These are phyloP conservation scores for Sarocladium brachiariae DNA, from an alignment of 2,329 filamentous ascomycete species.

Conservation along the genomic window DNA sequence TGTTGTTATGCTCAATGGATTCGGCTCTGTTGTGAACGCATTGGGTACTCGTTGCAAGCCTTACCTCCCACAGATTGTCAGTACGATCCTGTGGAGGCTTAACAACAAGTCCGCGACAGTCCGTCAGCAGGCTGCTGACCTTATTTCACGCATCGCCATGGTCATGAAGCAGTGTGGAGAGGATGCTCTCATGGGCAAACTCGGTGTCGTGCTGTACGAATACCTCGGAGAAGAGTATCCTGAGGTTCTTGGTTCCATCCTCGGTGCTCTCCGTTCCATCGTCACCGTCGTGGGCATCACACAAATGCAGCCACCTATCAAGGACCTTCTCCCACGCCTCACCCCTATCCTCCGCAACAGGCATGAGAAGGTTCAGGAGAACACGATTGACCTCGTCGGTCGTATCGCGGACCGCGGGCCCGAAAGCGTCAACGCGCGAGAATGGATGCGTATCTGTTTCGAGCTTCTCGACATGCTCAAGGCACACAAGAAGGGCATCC, in stretches of 20 bases:
- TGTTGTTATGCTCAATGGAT: constrained; percentile 91
- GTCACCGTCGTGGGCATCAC: constrained; percentile 97
- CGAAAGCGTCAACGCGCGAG: constrained; percentile 90
- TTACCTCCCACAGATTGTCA: constrained; percentile 94
- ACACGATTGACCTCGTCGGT: constrained; percentile 95
- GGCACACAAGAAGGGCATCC: constrained; percentile 98
- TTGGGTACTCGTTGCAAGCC: constrained; percentile 90
- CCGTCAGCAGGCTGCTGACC: constrained; percentile 90
- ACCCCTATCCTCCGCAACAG: constrained; percentile 98
- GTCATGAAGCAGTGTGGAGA: constrained; percentile 99
- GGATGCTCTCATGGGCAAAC: constrained; percentile 90
- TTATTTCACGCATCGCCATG: constrained; percentile 94
- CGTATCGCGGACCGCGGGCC: constrained; percentile 96
- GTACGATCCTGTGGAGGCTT: constrained; percentile 89
- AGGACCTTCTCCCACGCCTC: constrained; percentile 86
- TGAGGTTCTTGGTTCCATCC: constrained; percentile 91
- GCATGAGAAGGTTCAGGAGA: constrained; percentile 98
- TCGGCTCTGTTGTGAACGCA: constrained; percentile 94
- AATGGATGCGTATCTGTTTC: constrained; percentile 99
- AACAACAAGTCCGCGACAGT: constrained; percentile 98
- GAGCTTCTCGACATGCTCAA: constrained; percentile 99
- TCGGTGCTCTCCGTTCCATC: constrained; percentile 90
- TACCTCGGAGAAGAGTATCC: constrained; percentile 98
- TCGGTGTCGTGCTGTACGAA: constrained; percentile 92
- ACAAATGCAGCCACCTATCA: constrained; percentile 97